Evolutionary conservation across 768 basidiomycete species (phyloP), one percentile per base, ranked within the genome.

Genomic region (Naematelia encephala): DNA sequence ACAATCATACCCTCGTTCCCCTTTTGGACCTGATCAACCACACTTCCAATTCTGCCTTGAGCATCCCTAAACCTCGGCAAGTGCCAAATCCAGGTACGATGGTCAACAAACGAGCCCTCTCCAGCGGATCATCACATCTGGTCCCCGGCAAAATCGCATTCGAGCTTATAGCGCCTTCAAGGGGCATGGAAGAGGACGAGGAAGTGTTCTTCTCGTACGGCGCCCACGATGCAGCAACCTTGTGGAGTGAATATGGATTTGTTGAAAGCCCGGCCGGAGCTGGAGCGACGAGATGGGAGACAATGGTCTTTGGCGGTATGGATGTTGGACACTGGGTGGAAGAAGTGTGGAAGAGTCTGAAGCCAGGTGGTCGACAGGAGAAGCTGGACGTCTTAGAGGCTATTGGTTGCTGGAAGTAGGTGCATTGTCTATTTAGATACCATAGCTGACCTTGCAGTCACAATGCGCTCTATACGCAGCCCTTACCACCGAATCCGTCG

Each of bases 231-330:
- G 93, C 91, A 63, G 81, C 82, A 43, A 86, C 82, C 2, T 75
- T 97, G 22, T 88, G 92, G 71, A 81, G 85, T 21, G 94, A 98
- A 74, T 98, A 98, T 76, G 94, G 93, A 0, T 98, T 98, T 73
- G 82, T 88, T 43, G 68, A 72, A 47, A 30, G 42, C 29, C 63
- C 62, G 2, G 23, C 21, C 43, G 12, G 13, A 4, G 42, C 11
- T 1, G 57, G 23, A 12, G 61, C 52, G 30, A 60, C 65, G 50
- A 59, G 65, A n/a, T 73, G 72, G 72, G 48, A 66, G 29, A 51
- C 54, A 19, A 59, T 64, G 51, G 47, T 53, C 16, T 54, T 63
- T 48, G 84, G 83, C 14, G 86, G 90, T 64, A 81, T 89, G 14
- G 83, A 87, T 56, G 78, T 93, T 1, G 83, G 85, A 60, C 67